These are phyloP conservation scores for Harrya chromipes DNA, from an alignment of 768 basidiomycete genomes.

Conservation along the genomic window DNA sequence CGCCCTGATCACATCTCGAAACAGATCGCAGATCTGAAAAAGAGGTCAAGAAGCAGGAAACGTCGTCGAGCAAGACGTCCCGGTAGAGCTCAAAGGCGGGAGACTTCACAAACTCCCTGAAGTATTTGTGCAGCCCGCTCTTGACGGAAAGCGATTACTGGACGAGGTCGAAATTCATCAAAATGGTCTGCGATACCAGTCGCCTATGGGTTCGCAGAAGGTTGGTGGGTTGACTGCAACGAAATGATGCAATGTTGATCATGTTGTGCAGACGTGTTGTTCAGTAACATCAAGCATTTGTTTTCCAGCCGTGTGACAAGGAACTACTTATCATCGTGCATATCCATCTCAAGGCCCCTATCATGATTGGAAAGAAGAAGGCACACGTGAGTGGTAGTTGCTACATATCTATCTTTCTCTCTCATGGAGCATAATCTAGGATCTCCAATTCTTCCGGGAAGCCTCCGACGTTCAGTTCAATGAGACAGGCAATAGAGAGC, in stretches of 20 bases:
- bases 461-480: slow-evolving; percentile 97
- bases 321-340: slow-evolving; percentile 95
- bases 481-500: slow-evolving; percentile 96
- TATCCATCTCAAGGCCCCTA: slow-evolving; percentile 88
- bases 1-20: slow-evolving; percentile 88
- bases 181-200: slow-evolving; percentile 93
- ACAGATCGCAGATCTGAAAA: slow-evolving; percentile 93
- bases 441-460: slow-evolving; percentile 98
- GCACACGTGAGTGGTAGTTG: slow-evolving; percentile 61
- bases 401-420: neutral
- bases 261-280: slow-evolving; percentile 69
- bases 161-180: slow-evolving; percentile 99
- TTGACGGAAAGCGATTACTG: slow-evolving; percentile 91
- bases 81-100: slow-evolving; percentile 86
- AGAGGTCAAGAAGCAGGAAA: slow-evolving; percentile 95
- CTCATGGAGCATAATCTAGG: slow-evolving; percentile 43
- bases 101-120: slow-evolving; percentile 85
- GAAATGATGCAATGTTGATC: slow-evolving; percentile 2
- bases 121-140: slow-evolving; percentile 88
- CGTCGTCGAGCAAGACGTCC: slow-evolving; percentile 90
- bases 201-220: slow-evolving; percentile 82
- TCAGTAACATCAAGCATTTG: slow-evolving; percentile 96
- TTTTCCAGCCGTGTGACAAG: slow-evolving; percentile 99
- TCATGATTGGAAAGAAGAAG: slow-evolving; percentile 99
- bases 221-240: slow-evolving; percentile 57